Percentiles rank a stretch among this genome's conserved stretches.
These are phyloP conservation scores for Syncephalastrum monosporum DNA, from an alignment of 371 early-diverging fungal species.

Conservation along the genomic window DNA sequence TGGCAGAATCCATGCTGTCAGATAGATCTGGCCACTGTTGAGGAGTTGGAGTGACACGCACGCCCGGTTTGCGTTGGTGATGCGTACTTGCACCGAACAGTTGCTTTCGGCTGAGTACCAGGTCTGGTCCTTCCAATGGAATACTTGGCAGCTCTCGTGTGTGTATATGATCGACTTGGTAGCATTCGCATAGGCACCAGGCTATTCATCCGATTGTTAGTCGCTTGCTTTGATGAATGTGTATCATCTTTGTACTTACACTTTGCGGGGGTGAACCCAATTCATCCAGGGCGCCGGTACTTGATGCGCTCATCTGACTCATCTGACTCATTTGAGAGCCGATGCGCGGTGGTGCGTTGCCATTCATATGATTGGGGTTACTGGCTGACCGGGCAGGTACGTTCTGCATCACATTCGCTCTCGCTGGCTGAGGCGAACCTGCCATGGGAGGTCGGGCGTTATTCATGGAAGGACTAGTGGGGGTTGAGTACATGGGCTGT, in stretches of 20 bases:
- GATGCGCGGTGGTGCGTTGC: conserved; percentile 9
- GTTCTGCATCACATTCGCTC: too few relatives aligned
- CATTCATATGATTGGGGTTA: too few relatives aligned
- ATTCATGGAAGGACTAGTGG: neutral
- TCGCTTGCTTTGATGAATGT: neutral
- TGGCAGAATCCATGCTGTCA: conserved; percentile 47
- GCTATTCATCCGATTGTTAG: neutral
- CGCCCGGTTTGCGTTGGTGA: conserved; percentile 30
- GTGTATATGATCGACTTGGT: conserved; percentile 33
- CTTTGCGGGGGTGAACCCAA: conserved; percentile 34
- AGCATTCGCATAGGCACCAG: conserved; percentile 22
- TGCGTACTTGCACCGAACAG: conserved; percentile 34
- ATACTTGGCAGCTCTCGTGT: conserved; percentile 38
- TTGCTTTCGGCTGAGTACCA: conserved; percentile 46
- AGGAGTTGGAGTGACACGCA: conserved; percentile 40
- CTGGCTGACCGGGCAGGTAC: too few relatives aligned
- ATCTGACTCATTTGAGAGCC: conserved; percentile 1
- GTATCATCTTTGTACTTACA: conserved; percentile 15
- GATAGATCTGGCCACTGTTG: conserved; percentile 31
- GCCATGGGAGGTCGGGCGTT: too few relatives aligned
- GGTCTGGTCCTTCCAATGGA: conserved; percentile 45
- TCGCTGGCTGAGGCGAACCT: too few relatives aligned
- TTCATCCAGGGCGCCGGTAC: conserved; percentile 11
- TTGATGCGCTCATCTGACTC: neutral
- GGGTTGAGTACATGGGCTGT: conserved; percentile 7